A percentile compares a stretch with the other conserved stretches of the same genome.
These are phyloP conservation scores for Colletotrichum australisinense DNA, from an alignment of 2,329 filamentous ascomycete species.

Conservation along the genomic window DNA sequence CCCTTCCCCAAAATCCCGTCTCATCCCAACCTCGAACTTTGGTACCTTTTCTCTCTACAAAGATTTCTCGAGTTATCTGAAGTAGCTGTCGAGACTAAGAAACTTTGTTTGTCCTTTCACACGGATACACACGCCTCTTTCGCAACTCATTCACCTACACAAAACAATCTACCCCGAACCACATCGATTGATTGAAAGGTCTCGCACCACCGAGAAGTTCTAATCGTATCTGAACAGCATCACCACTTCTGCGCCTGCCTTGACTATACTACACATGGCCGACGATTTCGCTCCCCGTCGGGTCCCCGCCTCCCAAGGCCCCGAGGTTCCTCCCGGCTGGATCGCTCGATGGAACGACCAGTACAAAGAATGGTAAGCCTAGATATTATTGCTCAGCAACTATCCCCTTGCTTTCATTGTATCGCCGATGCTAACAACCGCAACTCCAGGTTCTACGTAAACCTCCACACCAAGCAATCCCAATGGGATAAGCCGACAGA, in stretches of 20 bases:
- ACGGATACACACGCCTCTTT: neutral
- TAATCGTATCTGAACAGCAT: neutral
- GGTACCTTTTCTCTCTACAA: neutral
- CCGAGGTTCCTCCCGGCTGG: slow-evolving; percentile 77
- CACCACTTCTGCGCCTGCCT: neutral
- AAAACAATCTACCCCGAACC: neutral
- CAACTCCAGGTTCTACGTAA: slow-evolving; percentile 83
- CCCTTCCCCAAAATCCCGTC: neutral
- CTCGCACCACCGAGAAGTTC: neutral
- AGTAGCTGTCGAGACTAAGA: slow-evolving; percentile 6
- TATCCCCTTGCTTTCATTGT: neutral
- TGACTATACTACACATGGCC: slow-evolving; percentile 53
- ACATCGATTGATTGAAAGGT: neutral
- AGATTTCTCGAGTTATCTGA: neutral
- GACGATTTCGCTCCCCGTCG: slow-evolving; percentile 66
- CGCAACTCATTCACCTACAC: neutral
- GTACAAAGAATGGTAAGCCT: slow-evolving; percentile 82
- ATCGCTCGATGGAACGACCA: slow-evolving; percentile 86
- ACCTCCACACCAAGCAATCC: slow-evolving; percentile 87
- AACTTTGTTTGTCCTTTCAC: neutral
- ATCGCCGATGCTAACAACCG: slow-evolving; percentile 29
- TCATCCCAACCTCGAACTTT: neutral
- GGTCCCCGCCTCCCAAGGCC: slow-evolving; percentile 69
- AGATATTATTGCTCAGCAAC: slow-evolving; percentile 5
- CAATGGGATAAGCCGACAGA: slow-evolving; percentile 89